phyloP scores from a whole-genome alignment of 345 rosid species.

The Eucalyptus curtisii region DNA sequence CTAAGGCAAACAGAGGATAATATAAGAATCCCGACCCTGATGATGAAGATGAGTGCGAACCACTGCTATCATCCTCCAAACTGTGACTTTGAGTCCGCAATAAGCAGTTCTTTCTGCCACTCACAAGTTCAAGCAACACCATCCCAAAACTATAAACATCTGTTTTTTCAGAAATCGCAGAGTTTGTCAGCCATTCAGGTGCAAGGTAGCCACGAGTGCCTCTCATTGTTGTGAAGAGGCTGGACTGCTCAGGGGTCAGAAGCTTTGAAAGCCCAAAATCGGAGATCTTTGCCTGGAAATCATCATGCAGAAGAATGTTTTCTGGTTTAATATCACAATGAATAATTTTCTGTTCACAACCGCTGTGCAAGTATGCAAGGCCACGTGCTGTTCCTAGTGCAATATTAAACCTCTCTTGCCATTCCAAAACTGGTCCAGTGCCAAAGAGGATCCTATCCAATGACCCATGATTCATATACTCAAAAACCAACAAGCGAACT shows the following conservation, averaged over 20 bases:
- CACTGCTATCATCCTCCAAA: constrained; percentile 17
- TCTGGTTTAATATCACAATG: constrained; percentile 74
- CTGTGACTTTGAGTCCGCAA: constrained; percentile 29
- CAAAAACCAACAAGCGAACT: constrained; percentile 54
- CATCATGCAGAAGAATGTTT: constrained; percentile 56
- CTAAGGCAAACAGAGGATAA: constrained; percentile 78
- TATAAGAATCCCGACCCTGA: constrained; percentile 31
- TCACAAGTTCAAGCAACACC: constrained; percentile 69
- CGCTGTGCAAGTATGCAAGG: constrained; percentile 61
- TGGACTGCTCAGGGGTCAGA: constrained; percentile 47
- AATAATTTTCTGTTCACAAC: constrained; percentile 62
- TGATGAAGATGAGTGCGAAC: constrained; percentile 21
- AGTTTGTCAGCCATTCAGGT: constrained; percentile 74
- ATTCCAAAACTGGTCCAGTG: constrained; percentile 41
- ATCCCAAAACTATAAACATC: constrained; percentile 85
- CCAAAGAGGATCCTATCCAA: constrained; percentile 47
- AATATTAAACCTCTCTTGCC: constrained; percentile 72
- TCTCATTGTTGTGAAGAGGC: constrained; percentile 69
- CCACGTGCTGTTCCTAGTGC: constrained; percentile 76
- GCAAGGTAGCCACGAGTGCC: constrained; percentile 87
- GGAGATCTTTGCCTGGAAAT: constrained; percentile 55
- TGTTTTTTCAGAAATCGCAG: constrained; percentile 69
- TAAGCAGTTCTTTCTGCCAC: constrained; percentile 65
- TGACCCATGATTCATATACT: constrained; percentile 65
- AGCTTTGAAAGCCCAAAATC: constrained; percentile 77